Base-by-base conservation (phyloP, 2,329 filamentous ascomycete species). In the Stagonosporopsis rhizophila region DNA sequence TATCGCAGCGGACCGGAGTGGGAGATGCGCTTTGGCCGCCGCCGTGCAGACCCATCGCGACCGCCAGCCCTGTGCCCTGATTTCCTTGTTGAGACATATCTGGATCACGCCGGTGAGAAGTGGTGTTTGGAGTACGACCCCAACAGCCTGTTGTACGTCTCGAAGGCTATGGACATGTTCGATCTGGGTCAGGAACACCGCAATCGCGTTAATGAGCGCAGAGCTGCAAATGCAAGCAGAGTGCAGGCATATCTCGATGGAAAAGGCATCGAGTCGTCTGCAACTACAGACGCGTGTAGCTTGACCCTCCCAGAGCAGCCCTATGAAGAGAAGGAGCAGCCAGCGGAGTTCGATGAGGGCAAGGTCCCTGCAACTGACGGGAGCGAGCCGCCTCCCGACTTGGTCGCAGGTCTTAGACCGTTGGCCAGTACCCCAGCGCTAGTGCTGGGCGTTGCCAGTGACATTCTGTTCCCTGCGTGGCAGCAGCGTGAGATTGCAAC, bases 121-220 rank as follows among this genome's bases (percentile, higher is more conserved):
- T 99, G 96, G 81, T 97, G 92, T 73, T 83, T 99, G 23, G 93
- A 95, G 61, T 98, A 98, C 74, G 95, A 99, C 70, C 87, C 95
- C 23, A 99, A 99, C 78, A 96, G 92, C 71, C 80, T 98, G 35
- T 82, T 99, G 2, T 99, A 99, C 75, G 91, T 99, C 53, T 96
- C 92, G 75, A 99, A 99, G 78, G 95, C 95, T 5, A 99, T 99
- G 95, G 95, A 99, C 72, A 82, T 99, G 12, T 99, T 99, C 75
- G 95, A 99, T 69, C 84, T 99, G 0, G 92, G 95, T 22, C 80
- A 81, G 44, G 83, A 86, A 37, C 87, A 89, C 70, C 91, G 93
- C 72, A 76, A 80, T 3, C 85, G 83, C 19, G 86, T 90, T 2
- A 80, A 80, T 19, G 71, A 80, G 28, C 84, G 92, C 25, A 82